Evolutionary conservation across 441 rosid species (phyloP).

Genomic region (Eutrema salsugineum): DNA sequence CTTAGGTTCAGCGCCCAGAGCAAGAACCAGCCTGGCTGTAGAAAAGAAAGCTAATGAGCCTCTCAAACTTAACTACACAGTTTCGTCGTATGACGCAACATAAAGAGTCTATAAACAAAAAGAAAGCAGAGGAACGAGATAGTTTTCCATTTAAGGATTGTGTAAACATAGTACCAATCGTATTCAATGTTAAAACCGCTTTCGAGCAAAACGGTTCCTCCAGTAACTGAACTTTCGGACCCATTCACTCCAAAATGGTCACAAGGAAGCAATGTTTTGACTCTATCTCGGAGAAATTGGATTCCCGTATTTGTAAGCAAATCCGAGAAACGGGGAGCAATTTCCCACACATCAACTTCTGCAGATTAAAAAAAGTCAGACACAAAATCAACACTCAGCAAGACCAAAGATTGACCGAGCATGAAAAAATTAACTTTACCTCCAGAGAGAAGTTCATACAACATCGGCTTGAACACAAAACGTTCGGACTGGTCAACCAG

Average conservation of each 20-base stretch:
- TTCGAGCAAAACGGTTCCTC: slow-evolving; percentile 86
- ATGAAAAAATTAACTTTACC: slow-evolving; percentile 34
- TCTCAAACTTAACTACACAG: not conserved
- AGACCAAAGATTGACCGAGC: not conserved
- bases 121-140: not conserved
- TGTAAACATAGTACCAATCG: slow-evolving; percentile 69
- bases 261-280: slow-evolving; percentile 60
- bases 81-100: not conserved
- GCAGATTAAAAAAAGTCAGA: slow-evolving; percentile 24
- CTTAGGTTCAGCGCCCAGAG: slow-evolving; percentile 91
- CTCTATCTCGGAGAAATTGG: slow-evolving; percentile 75
- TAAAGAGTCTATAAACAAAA: not conserved
- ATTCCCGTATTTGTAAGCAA: slow-evolving; percentile 73
- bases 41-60: slow-evolving; percentile 42
- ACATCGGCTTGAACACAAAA: slow-evolving; percentile 97
- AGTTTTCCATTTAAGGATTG: not conserved
- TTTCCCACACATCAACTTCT: slow-evolving; percentile 98
- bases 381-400: not conserved
- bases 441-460: slow-evolving; percentile 90
- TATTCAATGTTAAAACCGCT: slow-evolving; percentile 80
- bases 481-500: slow-evolving; percentile 88
- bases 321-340: slow-evolving; percentile 93
- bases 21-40: slow-evolving; percentile 98
- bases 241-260: slow-evolving; percentile 60
- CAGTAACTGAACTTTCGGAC: slow-evolving; percentile 40